phyloP scores from a whole-genome alignment of 176 grass and related monocot species.

The Ananas comosus region DNA sequence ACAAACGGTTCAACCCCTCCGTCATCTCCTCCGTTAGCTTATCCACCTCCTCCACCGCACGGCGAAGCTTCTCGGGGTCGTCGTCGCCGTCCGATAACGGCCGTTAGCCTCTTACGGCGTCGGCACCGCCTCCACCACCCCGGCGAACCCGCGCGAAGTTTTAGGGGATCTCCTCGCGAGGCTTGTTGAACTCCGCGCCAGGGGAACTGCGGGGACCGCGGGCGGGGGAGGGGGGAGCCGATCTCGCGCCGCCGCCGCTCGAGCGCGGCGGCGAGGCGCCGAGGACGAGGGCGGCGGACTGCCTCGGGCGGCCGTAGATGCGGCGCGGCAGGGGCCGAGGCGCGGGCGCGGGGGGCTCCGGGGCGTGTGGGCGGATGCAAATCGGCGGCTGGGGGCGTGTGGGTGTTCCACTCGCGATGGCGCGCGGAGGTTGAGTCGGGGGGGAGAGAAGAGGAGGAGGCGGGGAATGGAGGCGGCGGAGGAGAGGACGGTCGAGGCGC shows the following conservation, averaged over 20 bases:
- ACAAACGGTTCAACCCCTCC: slow-evolving; percentile 37
- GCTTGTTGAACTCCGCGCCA: slow-evolving; percentile 59
- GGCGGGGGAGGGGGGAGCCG: background rate
- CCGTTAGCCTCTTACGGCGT: slow-evolving; percentile 31
- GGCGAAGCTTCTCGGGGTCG: slow-evolving; percentile 3
- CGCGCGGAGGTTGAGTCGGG: slow-evolving; percentile 16
- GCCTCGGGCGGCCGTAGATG: slow-evolving; percentile 43
- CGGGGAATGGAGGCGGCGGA: slow-evolving; percentile 57
- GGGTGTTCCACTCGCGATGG: slow-evolving; percentile 15
- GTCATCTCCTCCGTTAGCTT: slow-evolving; percentile 45
- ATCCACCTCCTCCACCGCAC: slow-evolving; percentile 33
- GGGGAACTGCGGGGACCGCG: slow-evolving; percentile 29
- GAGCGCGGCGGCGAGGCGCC: slow-evolving; percentile 18
- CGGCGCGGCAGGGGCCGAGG: slow-evolving; percentile 28
- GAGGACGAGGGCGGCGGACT: slow-evolving; percentile 35
- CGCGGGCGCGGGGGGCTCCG: slow-evolving; percentile 10
- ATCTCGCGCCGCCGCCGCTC: background rate
- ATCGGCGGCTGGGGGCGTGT: slow-evolving; percentile 22
- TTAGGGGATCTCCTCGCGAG: slow-evolving; percentile 24
- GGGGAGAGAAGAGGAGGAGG: slow-evolving; percentile 47
- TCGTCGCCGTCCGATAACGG: slow-evolving; percentile 8
- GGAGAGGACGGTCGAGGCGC: slow-evolving; percentile 37
- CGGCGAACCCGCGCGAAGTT: background rate
- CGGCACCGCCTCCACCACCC: slow-evolving; percentile 34
- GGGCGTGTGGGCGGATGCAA: slow-evolving; percentile 13